A percentile compares a stretch with the other conserved stretches of the same genome.
phyloP scores from a whole-genome alignment of 352 stramenopile genomes.

The Peronospora destructor region DNA sequence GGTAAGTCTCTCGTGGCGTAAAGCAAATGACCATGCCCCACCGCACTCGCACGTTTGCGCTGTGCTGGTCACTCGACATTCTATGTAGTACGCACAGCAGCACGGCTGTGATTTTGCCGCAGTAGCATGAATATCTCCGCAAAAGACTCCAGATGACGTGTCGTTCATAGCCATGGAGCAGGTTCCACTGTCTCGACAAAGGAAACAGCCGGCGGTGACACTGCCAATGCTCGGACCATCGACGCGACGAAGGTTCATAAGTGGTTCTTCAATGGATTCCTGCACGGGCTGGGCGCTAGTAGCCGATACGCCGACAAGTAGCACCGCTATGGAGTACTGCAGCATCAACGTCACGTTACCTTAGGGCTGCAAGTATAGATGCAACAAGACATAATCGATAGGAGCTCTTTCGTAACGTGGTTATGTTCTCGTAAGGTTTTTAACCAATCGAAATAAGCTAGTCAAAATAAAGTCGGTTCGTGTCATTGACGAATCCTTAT shows the following conservation, averaged over 20 bases:
- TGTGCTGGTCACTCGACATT: conserved; percentile 54
- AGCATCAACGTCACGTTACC: conserved; percentile 2
- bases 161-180: conserved; percentile 59
- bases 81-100: conserved; percentile 61
- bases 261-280: neutral
- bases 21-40: conserved; percentile 19
- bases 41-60: conserved; percentile 48
- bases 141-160: conserved; percentile 49
- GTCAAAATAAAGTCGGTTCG: conserved; percentile 9
- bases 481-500: too few relatives aligned
- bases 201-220: conserved; percentile 31
- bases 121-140: conserved; percentile 46
- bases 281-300: conserved; percentile 4
- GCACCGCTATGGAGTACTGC: conserved; percentile 1
- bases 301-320: conserved; percentile 8
- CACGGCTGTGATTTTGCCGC: conserved; percentile 34
- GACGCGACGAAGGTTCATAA: conserved; percentile 3
- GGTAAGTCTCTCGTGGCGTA: conserved; percentile 21
- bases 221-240: conserved; percentile 12
- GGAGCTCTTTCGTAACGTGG: too few relatives aligned
- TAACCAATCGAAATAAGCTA: conserved; percentile 16
- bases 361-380: too few relatives aligned
- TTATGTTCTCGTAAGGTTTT: neutral
- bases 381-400: too few relatives aligned
- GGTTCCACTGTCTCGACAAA: conserved; percentile 57